Evolutionary conservation across 1,284 basidiomycete genomes (phyloP), one percentile per base, ranked within the genome.

Genomic region (Jaminaea rosea): DNA sequence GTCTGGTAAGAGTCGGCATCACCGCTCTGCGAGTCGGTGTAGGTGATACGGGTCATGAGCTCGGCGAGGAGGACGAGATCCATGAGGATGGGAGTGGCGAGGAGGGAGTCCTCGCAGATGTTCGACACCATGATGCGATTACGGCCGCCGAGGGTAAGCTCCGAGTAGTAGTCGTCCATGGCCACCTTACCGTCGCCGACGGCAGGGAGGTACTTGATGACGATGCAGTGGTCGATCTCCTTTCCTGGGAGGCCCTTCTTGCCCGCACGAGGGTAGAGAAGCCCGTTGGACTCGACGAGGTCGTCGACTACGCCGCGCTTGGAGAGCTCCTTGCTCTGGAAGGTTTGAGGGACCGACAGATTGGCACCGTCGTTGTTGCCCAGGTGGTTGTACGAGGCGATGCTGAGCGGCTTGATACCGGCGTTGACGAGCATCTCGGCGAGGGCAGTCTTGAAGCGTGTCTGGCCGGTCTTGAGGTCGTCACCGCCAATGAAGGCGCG

Each of bases 351-450:
- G n/a, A 88, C 85, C 55, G 83, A 86, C 71, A 97, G 78, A 79
- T 96, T 94, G 77, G 85, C 84, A 27, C 91, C 92, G 74, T 96
- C 92, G 75, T 97, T 97, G 82, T 97, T 97, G 36, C 94, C 93
- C 49, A 98, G 83, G 77, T 98, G 93, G 81, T 97, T 98, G 82
- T 98, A 98, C 27, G 87, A 91, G 24, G 91, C 86, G 67, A 97
- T 94, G 55, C 87, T 88, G 74, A 94, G 83, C 26, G 92, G 92
- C 80, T 97, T 97, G 82, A 97, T 97, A 63, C 93, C 93, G 8
- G 92, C 91, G 76, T 97, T 96, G 75, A 97, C 92, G 62, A 98
- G 83, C 82, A 94, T 97, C 79, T 98, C 93, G 58, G 91, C 89
- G 45, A 97, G 80, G 46, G 94, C 92, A 36, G 86, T 88, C 81